Evolutionary conservation across 2,329 filamentous ascomycete species (phyloP), one percentile per base, ranked within the genome.

Genomic region (Fusarium humuli): DNA sequence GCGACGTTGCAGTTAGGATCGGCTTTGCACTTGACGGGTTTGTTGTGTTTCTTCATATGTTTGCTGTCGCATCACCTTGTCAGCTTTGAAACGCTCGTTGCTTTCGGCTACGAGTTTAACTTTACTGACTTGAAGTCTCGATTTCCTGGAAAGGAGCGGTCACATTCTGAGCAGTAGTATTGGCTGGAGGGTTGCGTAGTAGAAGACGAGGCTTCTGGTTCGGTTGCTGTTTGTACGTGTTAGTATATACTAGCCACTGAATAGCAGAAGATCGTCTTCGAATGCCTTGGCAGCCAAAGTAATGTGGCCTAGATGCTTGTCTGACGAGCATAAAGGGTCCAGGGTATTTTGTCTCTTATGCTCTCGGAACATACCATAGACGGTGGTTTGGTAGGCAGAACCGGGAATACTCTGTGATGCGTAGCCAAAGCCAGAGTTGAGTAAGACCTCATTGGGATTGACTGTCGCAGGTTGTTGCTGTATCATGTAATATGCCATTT

Each of bases 11-110:
- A 76, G 20, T 20, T 29, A 6, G 27, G 23, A 10, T 69, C 53
- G n/a, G 71, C 74, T 47, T 73, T 14, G 42, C 74, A 76, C 29
- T 52, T 61, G 10, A 73, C 34, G 3, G 74, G 74, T 23, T 45
- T 73, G 5, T 62, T 22, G 14, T 76, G 74, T 5, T 29, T 72
- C 20, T 71, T 76, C 37, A 65, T 41, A 10, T 76, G 74, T 14
- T 76, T 76, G 29, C 74, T 76, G 16, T n/a, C 3, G 14, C n/a
- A 11, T 20, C 34, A 14, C 25, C 16, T 22, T 55, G 42, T 72
- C 47, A 65, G 63, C 22, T 11, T 29, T 20, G 23, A 55, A 30
- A 20, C n/a, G 20, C 32, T 12, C 6, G 32, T 10, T 25, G 46
- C 29, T 46, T 60, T 22, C n/a, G n/a, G 41, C 20, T 9, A 20